Evolutionary conservation across 176 grass and related monocot species (phyloP).

Genomic region (Eleusine coracana): DNA sequence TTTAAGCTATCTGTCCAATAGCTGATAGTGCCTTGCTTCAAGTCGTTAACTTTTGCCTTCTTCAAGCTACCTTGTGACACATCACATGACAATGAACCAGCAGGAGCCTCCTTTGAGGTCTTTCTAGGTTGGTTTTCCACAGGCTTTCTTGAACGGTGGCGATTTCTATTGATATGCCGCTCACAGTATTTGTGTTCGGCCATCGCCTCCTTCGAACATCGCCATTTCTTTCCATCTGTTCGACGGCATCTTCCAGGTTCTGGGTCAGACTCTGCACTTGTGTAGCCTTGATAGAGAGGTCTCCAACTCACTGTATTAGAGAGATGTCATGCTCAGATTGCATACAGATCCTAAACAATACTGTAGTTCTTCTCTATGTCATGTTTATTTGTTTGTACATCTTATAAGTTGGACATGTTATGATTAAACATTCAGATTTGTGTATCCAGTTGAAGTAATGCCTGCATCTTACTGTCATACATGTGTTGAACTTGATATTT

Average conservation of each 20-base stretch:
- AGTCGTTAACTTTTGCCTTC: conserved; percentile 52
- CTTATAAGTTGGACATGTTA: neutral
- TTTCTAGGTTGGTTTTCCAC: conserved; percentile 85
- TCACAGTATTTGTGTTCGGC: conserved; percentile 98
- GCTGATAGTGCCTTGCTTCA: conserved; percentile 35
- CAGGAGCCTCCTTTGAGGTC: conserved; percentile 43
- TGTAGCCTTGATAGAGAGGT: conserved; percentile 59
- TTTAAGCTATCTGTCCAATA: conserved; percentile 54
- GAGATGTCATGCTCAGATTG: conserved; percentile 20
- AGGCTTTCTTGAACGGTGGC: conserved; percentile 99
- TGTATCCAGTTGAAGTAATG: neutral
- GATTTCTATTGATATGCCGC: conserved; percentile 93
- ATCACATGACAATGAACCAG: conserved; percentile 26
- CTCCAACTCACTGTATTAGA: conserved; percentile 72
- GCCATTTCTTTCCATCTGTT: conserved; percentile 99
- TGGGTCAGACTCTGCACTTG: conserved; percentile 65
- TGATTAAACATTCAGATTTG: neutral
- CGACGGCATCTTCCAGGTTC: conserved; percentile 96
- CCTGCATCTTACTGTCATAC: neutral
- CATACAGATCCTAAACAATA: conserved; percentile 3
- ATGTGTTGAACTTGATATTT: neutral
- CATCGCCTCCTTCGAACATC: conserved; percentile 85
- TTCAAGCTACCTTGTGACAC: conserved; percentile 47
- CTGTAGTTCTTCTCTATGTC: neutral
- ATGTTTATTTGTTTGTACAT: neutral